Evolutionary conservation across 352 stramenopile genomes (phyloP).

Genomic region (Elongisporangium undulatum): DNA sequence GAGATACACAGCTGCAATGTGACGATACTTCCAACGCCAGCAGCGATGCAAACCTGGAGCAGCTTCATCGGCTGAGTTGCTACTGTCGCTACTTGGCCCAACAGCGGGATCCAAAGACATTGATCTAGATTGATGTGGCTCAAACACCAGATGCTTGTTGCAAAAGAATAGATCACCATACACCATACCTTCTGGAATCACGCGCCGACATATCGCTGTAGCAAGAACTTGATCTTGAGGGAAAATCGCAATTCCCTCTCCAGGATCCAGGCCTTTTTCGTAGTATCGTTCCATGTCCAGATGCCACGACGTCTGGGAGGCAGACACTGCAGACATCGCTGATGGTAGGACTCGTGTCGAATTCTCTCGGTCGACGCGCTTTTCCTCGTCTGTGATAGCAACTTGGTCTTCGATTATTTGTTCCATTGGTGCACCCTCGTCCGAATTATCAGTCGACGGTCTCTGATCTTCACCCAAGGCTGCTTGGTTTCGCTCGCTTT

Average conservation of each 20-base stretch:
- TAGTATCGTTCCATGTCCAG: slow-evolving; percentile 24
- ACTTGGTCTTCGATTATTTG: neutral
- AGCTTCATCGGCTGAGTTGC: slow-evolving; percentile 32
- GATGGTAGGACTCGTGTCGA: neutral
- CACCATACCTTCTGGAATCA: slow-evolving; percentile 73
- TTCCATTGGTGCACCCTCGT: neutral
- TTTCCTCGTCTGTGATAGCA: slow-evolving; percentile 13
- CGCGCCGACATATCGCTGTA: slow-evolving; percentile 54
- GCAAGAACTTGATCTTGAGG: slow-evolving; percentile 63
- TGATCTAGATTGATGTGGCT: slow-evolving; percentile 33
- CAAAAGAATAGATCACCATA: slow-evolving; percentile 61
- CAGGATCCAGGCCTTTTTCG: slow-evolving; percentile 64
- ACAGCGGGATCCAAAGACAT: slow-evolving; percentile 6
- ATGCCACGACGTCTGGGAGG: slow-evolving; percentile 12
- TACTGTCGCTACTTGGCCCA: slow-evolving; percentile 2
- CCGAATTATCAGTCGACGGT: neutral
- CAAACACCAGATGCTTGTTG: slow-evolving; percentile 59
- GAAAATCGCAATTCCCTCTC: slow-evolving; percentile 50
- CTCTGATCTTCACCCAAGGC: neutral
- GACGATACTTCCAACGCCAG: slow-evolving; percentile 79
- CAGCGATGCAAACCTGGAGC: slow-evolving; percentile 66
- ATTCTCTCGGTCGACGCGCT: slow-evolving; percentile 9
- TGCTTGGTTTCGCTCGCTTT: neutral
- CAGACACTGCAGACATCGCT: neutral
- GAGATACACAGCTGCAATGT: slow-evolving; percentile 72